Evolutionary conservation across 192 early-diverging fungal species (phyloP).

Genomic region (Bifiguratus adelaidae): DNA sequence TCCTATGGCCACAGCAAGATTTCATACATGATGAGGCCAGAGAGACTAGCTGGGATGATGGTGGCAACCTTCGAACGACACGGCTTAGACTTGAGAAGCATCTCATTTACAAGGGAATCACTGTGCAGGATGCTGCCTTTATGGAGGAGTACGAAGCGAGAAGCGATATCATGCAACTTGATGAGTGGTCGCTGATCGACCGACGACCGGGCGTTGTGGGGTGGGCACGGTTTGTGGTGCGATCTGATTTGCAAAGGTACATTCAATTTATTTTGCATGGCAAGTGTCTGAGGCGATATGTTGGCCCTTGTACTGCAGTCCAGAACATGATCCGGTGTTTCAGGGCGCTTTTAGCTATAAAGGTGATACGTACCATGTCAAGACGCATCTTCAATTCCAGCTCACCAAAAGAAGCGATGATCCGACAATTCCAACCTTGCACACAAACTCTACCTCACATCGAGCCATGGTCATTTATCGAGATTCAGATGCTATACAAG

Average conservation of each 20-base stretch:
- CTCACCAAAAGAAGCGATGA: no score
- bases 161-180: no score
- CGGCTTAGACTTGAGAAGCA: not conserved
- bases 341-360: conserved; percentile 35
- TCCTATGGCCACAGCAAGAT: conserved; percentile 49
- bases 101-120: conserved; percentile 28
- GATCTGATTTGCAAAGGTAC: conserved; percentile 13
- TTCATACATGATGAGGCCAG: conserved; percentile 48
- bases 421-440: conserved; percentile 16
- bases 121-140: conserved; percentile 7
- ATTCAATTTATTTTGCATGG: not conserved
- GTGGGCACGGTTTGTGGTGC: conserved; percentile 32
- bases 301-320: not conserved
- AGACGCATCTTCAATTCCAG: conserved; percentile 30
- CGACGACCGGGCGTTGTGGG: no score
- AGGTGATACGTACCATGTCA: conserved; percentile 42
- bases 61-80: conserved; percentile 17
- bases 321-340: not conserved
- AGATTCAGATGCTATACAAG: conserved; percentile 29
- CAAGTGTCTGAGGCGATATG: not conserved
- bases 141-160: conserved; percentile 9
- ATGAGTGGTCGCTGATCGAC: conserved; percentile 26
- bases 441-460: conserved; percentile 3
- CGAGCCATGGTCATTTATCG: conserved; percentile 38
- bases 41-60: conserved; percentile 7